Conservation (phyloP, 1,284 basidiomycete species). For the Lentinula novae-zelandiae region DNA sequence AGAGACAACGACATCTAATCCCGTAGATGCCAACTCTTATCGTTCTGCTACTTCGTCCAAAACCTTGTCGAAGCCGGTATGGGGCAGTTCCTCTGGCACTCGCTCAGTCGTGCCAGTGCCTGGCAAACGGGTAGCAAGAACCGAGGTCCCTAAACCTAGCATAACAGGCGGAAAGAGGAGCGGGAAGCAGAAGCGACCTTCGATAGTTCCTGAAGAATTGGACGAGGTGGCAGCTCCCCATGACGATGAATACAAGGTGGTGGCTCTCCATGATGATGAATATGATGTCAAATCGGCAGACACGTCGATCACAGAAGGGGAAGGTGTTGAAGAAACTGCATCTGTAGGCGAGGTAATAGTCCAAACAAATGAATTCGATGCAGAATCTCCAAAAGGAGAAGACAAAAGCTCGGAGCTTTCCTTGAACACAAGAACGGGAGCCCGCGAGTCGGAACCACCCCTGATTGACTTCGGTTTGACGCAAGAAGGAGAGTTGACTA, state of each 20-base stretch:
- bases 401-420: neutral
- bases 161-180: neutral
- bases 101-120: neutral
- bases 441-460: neutral
- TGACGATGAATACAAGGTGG: neutral
- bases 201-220: constrained; percentile 6
- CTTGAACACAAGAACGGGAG: neutral
- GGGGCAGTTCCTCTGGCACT: constrained; percentile 1
- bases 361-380: neutral
- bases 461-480: neutral
- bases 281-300: neutral
- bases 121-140: neutral
- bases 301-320: neutral
- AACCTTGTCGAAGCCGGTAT: neutral
- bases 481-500: neutral
- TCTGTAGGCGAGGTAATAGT: neutral
- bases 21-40: neutral
- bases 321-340: neutral
- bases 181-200: constrained; percentile 7
- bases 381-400: neutral
- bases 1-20: neutral
- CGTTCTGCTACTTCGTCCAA: neutral
- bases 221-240: neutral
- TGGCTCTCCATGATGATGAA: neutral
- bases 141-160: neutral